Conservation (phyloP, 768 basidiomycete species). For the Hypholoma fasciculare region DNA sequence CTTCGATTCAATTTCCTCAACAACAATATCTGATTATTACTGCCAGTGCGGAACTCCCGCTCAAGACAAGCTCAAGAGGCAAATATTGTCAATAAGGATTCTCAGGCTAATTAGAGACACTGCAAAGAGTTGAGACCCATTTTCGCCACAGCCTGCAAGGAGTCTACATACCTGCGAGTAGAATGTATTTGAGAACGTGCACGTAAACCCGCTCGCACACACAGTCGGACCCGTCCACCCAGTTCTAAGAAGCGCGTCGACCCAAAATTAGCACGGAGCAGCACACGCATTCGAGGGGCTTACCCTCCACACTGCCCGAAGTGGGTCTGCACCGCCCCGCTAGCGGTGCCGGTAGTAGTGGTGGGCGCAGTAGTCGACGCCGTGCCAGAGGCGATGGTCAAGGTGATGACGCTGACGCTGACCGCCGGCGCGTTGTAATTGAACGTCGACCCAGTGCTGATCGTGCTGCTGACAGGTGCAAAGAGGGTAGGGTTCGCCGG, state of each 20-base stretch:
- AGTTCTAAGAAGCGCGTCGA: constrained; percentile 13
- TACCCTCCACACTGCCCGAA: constrained; percentile 34
- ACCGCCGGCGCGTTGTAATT: constrained; percentile 54
- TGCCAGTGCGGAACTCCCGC: too few relatives aligned
- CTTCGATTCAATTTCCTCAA: too few relatives aligned
- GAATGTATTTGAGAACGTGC: constrained; percentile 7
- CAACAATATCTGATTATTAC: too few relatives aligned
- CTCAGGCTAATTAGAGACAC: too few relatives aligned
- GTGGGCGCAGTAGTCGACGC: constrained; percentile 16
- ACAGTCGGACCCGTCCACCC: constrained; percentile 28
- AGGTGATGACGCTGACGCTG: constrained; percentile 39
- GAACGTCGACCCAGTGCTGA: constrained; percentile 51
- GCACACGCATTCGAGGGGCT: not conserved
- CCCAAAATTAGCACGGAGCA: too few relatives aligned
- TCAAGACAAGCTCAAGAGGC: too few relatives aligned
- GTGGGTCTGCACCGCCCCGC: constrained; percentile 20
- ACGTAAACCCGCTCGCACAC: constrained; percentile 17
- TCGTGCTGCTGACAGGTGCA: constrained; percentile 43
- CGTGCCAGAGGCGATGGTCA: constrained; percentile 12
- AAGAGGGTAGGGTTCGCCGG: constrained; percentile 48
- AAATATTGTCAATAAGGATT: too few relatives aligned
- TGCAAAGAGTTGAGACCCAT: not conserved
- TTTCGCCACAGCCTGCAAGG: not conserved
- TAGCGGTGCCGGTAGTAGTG: constrained; percentile 13
- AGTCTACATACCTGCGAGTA: constrained; percentile 16